Base-by-base conservation (phyloP, 192 early-diverging fungal genomes). In the Gigaspora rosea region DNA sequence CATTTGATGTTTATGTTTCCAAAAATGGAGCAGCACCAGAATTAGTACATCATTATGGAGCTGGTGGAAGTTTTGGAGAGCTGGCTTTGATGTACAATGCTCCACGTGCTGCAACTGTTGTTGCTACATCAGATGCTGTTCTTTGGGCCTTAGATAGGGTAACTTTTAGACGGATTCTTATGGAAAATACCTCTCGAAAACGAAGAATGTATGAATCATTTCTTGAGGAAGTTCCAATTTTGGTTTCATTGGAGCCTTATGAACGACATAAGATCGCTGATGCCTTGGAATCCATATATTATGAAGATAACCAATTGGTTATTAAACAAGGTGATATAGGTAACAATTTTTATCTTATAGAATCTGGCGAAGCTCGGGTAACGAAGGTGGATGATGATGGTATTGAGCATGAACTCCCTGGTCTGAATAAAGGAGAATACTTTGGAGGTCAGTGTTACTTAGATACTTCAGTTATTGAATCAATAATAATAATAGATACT, bases 31-130 rank as follows among this genome's bases (percentile, higher is more conserved):
- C 84, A 8, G 80, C 89, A 3, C 86, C 92, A 6, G 83, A 86
- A 62, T 94, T 92, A 78, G 96, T 98, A 4, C 82, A 89, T 62
- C 85, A 88, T 57, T 97, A 96, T 78, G 92, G 83, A 8, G 86
- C 93, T 9, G 91, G 94, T 56, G 96, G 95, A 62, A 92, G 91
- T 80, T 99, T 99, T 93, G 97, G 97, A 72, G 96, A 99, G 85
- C 88, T 99, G 65, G 97, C 97, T 51, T 88, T 99, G 12, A 99
- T 99, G 97, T 99, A 99, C 85, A 98, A 98, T 79, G 96, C 96
- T 11, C 97, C 97, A 15, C 90, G 97, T 51, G 97, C 97, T 1
- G 97, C 97, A 33, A 97, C 96, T 0, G 93, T 99, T n/a, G 85
- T 87, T 7, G 92, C 95, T 1, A 97, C 95, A 0, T 88, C 90